Percentiles rank a stretch among this genome's conserved stretches.
Evolutionary conservation across 2,329 filamentous ascomycete genomes (phyloP).

Genomic region (Epichloe sibirici): DNA sequence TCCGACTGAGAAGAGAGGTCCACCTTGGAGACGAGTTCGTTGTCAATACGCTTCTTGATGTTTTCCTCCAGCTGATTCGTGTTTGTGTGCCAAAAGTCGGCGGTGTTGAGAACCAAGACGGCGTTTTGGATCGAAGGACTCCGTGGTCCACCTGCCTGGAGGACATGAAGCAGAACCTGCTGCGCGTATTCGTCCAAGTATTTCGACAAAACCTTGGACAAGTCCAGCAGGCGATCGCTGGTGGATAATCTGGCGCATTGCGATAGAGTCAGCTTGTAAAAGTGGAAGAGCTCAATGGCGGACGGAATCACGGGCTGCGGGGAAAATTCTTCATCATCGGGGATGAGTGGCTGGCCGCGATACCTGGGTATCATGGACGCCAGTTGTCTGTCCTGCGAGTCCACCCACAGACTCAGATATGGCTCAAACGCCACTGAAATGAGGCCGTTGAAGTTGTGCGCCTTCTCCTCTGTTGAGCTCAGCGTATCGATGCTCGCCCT

Average conservation of each 20-base stretch:
- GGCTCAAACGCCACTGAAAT: conserved; percentile 97
- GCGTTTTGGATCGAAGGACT: conserved; percentile 57
- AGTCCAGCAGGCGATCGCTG: conserved; percentile 70
- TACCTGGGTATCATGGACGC: conserved; percentile 79
- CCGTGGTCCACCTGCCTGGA: conserved; percentile 43
- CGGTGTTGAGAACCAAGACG: conserved; percentile 83
- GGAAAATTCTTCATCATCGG: conserved; percentile 83
- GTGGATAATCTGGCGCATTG: conserved; percentile 96
- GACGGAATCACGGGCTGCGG: conserved; percentile 81
- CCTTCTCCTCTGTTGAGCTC: conserved; percentile 62
- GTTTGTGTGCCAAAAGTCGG: conserved; percentile 93
- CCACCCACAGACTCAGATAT: conserved; percentile 93
- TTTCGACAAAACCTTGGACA: conserved; percentile 76
- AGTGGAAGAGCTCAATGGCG: conserved; percentile 93
- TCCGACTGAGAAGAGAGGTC: conserved; percentile 91
- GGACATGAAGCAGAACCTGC: conserved; percentile 68
- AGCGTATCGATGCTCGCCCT: conserved; percentile 84
- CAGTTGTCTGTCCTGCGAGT: conserved; percentile 85
- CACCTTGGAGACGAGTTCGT: conserved; percentile 60
- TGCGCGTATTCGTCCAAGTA: conserved; percentile 95
- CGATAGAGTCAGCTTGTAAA: conserved; percentile 83
- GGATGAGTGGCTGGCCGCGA: conserved; percentile 65
- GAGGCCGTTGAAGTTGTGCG: conserved; percentile 71
- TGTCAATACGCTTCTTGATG: conserved; percentile 81
- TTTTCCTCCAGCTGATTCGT: conserved; percentile 90